Conservation (phyloP, 192 early-diverging fungal genomes). For the Glomus cerebriforme region DNA sequence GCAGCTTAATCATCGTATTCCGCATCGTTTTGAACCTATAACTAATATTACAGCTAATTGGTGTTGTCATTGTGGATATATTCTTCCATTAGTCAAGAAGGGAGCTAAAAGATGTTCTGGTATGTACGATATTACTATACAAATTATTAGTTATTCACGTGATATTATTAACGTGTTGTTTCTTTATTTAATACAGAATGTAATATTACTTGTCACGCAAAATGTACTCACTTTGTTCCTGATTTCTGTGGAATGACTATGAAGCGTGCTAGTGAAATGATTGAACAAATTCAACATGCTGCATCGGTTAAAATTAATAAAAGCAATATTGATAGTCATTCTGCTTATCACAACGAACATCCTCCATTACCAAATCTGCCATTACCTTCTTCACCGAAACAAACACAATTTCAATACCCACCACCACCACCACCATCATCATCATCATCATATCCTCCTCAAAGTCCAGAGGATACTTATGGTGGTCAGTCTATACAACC, state of each 20-base stretch:
- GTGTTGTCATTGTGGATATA: slow-evolving; percentile 98
- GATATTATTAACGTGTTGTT: neutral
- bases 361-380: neutral
- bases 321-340: neutral
- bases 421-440: slow-evolving; percentile 38
- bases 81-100: slow-evolving; percentile 85
- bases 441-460: neutral
- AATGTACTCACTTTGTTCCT: slow-evolving; percentile 85
- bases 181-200: slow-evolving; percentile 65
- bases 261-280: slow-evolving; percentile 84
- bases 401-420: slow-evolving; percentile 32
- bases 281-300: slow-evolving; percentile 76
- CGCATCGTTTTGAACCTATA: slow-evolving; percentile 91
- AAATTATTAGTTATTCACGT: neutral
- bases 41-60: slow-evolving; percentile 85
- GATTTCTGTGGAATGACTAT: slow-evolving; percentile 91
- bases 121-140: slow-evolving; percentile 28
- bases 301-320: no score
- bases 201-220: slow-evolving; percentile 74
- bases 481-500: neutral
- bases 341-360: neutral
- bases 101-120: slow-evolving; percentile 56
- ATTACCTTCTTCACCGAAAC: slow-evolving; percentile 24
- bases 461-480: neutral
- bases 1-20: slow-evolving; percentile 88